Conservation (phyloP, 202 grass and related monocot genomes). For the Carex arenaria region DNA sequence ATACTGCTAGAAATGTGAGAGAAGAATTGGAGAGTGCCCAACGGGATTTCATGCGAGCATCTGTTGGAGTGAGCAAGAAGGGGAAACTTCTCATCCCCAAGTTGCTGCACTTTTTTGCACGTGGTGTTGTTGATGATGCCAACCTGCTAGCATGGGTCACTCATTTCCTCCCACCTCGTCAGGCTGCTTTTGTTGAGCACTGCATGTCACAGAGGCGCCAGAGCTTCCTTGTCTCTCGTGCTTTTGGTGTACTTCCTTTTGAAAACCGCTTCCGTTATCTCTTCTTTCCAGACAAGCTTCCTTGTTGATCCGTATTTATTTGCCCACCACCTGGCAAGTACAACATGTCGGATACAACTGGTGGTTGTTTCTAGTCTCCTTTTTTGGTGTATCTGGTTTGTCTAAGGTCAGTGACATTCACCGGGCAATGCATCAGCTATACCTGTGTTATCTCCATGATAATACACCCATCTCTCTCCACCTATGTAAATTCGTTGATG, state of each 20-base stretch:
- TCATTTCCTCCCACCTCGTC: slow-evolving; percentile 71
- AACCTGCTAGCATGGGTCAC: slow-evolving; percentile 73
- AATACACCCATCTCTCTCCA: background rate
- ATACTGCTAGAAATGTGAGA: slow-evolving; percentile 66
- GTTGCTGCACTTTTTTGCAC: slow-evolving; percentile 79
- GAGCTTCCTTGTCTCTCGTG: slow-evolving; percentile 61
- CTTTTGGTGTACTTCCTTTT: slow-evolving; percentile 69
- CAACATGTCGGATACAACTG: background rate
- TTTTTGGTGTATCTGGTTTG: background rate
- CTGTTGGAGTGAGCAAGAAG: slow-evolving; percentile 77
- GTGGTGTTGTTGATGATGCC: slow-evolving; percentile 74
- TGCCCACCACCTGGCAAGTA: background rate
- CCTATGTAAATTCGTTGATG: slow-evolving; percentile 21
- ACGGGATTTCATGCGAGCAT: slow-evolving; percentile 78
- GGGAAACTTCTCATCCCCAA: slow-evolving; percentile 86
- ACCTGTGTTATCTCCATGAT: slow-evolving; percentile 9
- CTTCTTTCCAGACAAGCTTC: slow-evolving; percentile 58
- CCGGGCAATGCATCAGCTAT: background rate
- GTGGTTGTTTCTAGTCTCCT: background rate
- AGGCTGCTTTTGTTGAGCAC: slow-evolving; percentile 76
- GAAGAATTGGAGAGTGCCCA: slow-evolving; percentile 80
- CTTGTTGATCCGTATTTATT: slow-evolving; percentile 8
- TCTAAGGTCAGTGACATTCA: background rate
- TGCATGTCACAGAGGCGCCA: slow-evolving; percentile 76
- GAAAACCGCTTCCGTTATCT: slow-evolving; percentile 89